phyloP scores from a whole-genome alignment of 768 basidiomycete genomes.

The Leccinum subtestaceum region DNA sequence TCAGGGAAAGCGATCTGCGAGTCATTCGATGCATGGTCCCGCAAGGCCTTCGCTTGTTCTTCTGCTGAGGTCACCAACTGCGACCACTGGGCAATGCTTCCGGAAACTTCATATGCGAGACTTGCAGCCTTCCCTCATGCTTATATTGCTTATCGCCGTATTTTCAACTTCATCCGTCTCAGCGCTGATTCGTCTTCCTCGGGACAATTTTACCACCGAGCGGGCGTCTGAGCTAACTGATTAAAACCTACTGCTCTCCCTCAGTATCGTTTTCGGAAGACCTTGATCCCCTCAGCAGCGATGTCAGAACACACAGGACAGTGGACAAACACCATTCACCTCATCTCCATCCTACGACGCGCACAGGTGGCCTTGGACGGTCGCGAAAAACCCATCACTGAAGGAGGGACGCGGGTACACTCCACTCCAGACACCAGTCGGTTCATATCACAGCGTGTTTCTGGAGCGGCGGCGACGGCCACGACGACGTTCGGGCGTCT shows the following conservation, averaged over 20 bases:
- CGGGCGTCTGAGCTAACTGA: not conserved
- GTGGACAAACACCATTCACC: not conserved
- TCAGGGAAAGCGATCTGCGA: too few species aligned
- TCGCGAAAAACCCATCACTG: conserved; percentile 23
- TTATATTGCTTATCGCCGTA: not conserved
- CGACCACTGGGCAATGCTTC: not conserved
- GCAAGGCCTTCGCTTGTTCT: not conserved
- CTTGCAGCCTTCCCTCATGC: not conserved
- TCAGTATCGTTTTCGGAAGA: not conserved
- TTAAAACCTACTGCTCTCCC: not conserved
- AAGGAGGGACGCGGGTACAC: too few species aligned
- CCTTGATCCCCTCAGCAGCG: not conserved
- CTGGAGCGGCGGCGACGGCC: conserved; percentile 22
- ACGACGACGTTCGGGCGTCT: conserved; percentile 24
- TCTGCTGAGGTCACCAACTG: not conserved
- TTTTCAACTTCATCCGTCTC: not conserved
- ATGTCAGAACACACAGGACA: conserved; percentile 10
- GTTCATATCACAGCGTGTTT: conserved; percentile 38
- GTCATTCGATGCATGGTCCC: not conserved
- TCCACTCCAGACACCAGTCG: conserved; percentile 9
- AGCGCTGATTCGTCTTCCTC: not conserved
- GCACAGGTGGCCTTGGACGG: conserved; percentile 35
- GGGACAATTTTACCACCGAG: not conserved
- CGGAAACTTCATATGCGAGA: not conserved
- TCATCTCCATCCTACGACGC: conserved; percentile 30